phyloP scores from a whole-genome alignment of 2,329 filamentous ascomycete genomes.

The Monilinia aucupariae region DNA sequence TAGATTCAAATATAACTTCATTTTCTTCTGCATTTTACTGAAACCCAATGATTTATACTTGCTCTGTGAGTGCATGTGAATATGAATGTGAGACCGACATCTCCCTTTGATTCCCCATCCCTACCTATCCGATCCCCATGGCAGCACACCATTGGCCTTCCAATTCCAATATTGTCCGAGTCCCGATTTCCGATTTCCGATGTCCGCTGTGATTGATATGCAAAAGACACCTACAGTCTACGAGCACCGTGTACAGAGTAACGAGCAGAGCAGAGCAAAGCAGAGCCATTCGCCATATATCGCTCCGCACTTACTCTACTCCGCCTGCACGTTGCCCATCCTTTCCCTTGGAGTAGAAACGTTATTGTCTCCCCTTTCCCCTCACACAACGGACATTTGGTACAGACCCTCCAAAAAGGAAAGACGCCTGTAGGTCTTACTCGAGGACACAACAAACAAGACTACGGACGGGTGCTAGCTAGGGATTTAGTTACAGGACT shows the following conservation, averaged over 20 bases:
- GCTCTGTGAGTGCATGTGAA: constrained; percentile 1
- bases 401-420: not conserved
- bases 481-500: no score
- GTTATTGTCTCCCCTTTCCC: not conserved
- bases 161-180: not conserved
- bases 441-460: not conserved
- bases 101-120: not conserved
- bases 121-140: no score
- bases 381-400: not conserved
- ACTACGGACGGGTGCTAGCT: no score
- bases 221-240: no score
- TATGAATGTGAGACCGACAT: not conserved
- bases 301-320: not conserved
- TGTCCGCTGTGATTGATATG: no score
- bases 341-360: not conserved
- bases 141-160: not conserved
- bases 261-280: no score
- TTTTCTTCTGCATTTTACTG: not conserved
- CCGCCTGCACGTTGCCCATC: not conserved
- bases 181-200: no score
- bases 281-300: not conserved
- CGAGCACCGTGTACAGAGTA: no score
- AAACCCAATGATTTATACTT: not conserved
- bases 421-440: not conserved
- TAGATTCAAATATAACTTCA: not conserved